Percentiles rank a stretch among this genome's conserved stretches.
These are phyloP conservation scores for Coemansia sp. DNA, from an alignment of 192 early-diverging fungal species.

Conservation along the genomic window DNA sequence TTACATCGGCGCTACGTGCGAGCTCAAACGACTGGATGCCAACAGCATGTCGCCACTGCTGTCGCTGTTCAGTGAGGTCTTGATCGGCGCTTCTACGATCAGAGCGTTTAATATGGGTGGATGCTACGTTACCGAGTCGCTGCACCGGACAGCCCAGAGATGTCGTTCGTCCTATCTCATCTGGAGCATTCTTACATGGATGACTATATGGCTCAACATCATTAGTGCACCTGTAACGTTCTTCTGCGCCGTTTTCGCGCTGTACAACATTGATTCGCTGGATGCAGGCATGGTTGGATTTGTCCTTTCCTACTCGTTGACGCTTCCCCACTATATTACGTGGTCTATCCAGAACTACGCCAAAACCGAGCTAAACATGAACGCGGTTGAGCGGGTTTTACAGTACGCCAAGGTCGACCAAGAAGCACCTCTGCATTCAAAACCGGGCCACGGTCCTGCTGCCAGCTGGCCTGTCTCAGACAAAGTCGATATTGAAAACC, in stretches of 20 bases:
- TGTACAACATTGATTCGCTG: conserved; percentile 55
- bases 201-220: conserved; percentile 77
- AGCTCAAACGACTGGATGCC: conserved; percentile 86
- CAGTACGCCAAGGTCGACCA: conserved; percentile 82
- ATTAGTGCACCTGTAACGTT: conserved; percentile 75
- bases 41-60: conserved; percentile 73
- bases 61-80: conserved; percentile 79
- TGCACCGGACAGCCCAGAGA: conserved; percentile 66
- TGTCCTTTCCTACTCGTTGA: conserved; percentile 76
- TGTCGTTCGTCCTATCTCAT: conserved; percentile 83
- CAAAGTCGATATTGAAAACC: conserved; percentile 63
- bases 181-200: conserved; percentile 79
- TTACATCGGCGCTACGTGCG: conserved; percentile 77
- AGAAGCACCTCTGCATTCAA: conserved; percentile 60
- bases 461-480: background rate
- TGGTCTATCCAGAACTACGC: conserved; percentile 80
- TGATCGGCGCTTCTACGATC: conserved; percentile 75
- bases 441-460: background rate
- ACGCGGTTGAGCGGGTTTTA: conserved; percentile 77
- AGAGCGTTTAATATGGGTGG: conserved; percentile 77
- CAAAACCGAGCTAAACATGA: conserved; percentile 83
- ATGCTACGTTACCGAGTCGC: conserved; percentile 65
- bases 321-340: conserved; percentile 75
- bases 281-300: conserved; percentile 87
- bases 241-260: conserved; percentile 64